Base-by-base conservation (phyloP, 2,329 filamentous ascomycete genomes). In the Penicillium sp. region DNA sequence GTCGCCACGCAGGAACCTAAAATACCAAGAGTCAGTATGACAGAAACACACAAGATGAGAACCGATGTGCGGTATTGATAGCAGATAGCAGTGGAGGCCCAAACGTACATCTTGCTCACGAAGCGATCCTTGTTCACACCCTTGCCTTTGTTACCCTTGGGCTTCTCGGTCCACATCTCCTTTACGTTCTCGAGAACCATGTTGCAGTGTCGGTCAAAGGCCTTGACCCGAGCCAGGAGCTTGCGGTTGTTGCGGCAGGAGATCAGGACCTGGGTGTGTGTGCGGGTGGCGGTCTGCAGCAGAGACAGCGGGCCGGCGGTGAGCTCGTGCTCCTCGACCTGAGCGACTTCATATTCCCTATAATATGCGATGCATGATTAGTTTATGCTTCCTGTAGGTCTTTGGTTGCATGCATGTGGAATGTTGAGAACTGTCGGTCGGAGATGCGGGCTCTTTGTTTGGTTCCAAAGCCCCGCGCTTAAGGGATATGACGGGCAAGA, bases 151-250 rank as follows among this genome's bases (percentile, higher is more conserved):
- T 84, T 85, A 18, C 86, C 83, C 64, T 87, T 78, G 40, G 91
- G 89, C 46, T 87, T 93, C 75, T 98, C 93, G 8, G 90, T 96
- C 93, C 93, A 98, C 91, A 98, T 97, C 75, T 98, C 93, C 78
- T 94, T 94, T 35, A 94, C 89, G 60, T 95, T 95, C 77, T 95
- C 89, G 39, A 96, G 77, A 3, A 95, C 87, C 93, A 98, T 97
- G 75, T 98, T 98, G 81, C 90, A 97, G 74, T 98, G 93, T 51
- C 93, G 81, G 73, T 98, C 93, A 69, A 98, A 98, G 6, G 93
- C 93, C 78, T 98, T 98, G 65, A 98, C 91, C 55, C 93, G 86
- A 42, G 91, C 93, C 45, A 98, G 84, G 39, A 98, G 80, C 78
- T 98, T 98, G 73, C 91, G 87, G 77, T 97, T 97, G 81, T 95